Evolutionary conservation across 2,329 filamentous ascomycete species (phyloP), one percentile per base, ranked within the genome.

Genomic region (Aspergillus udagawae): DNA sequence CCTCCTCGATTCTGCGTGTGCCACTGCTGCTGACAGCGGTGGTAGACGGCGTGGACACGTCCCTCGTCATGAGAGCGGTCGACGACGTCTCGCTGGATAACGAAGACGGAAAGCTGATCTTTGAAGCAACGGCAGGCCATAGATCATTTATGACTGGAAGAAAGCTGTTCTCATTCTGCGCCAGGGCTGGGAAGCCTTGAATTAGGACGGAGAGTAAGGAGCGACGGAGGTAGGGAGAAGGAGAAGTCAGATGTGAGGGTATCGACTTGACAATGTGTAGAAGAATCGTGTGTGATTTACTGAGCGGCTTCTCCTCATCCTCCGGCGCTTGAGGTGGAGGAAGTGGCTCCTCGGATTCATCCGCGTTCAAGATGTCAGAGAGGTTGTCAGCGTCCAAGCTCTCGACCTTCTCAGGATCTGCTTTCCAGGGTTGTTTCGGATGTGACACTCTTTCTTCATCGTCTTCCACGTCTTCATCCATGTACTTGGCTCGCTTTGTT

Each of bases 171-270:
- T 96, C 89, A 63, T 97, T 86, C 3, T 80, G 80, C 0, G 88
- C 84, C 3, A 99, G 83, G 0, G 89, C 82, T 0, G 87, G 84
- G 4, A 88, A 83, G 3, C 91, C 87, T 0, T 86, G 91, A 27
- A 82, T 78, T 12, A 97, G 83, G 5, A 97, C 84, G 17, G 85
- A 83, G 9, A 99, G 83, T 3, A 99, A 82, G 0, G 88, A 90
- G 29, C 86, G 86, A 44, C 93, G 87, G 8, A 99, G 82, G 10
- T 85, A 83, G 0, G 92, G 86, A 0, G 91, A 92, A 0, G 90
- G 87, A 0, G 91, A 92, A 5, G 93, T 92, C 10, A 99, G 83
- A 73, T 97, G 94, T 70, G 96, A 88, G 68, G 96, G 92, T 4
- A 92, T 93, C 1, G 96, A 85, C 51, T 84, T 84, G 25, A 92